Conservation (phyloP, 176 grass and related monocot species). For the Triticum urartu region DNA sequence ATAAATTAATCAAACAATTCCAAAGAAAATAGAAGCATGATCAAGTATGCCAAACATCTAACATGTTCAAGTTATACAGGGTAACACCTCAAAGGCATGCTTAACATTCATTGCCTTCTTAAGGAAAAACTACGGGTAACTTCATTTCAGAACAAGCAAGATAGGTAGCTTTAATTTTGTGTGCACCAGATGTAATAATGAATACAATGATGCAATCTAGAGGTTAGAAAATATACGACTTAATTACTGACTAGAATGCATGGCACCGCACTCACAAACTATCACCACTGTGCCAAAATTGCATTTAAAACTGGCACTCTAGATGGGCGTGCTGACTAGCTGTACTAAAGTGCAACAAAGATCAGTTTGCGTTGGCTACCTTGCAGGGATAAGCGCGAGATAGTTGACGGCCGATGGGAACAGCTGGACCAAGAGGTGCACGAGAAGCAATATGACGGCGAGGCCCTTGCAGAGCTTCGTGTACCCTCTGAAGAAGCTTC, state of each 20-base stretch:
- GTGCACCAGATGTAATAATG: not conserved
- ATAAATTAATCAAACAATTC: conserved; percentile 3
- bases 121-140: not conserved
- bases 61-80: not conserved
- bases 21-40: not conserved
- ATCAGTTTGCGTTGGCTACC: conserved; percentile 38
- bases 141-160: not conserved
- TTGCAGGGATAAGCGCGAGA: conserved; percentile 85
- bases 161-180: not conserved
- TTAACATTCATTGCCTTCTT: not conserved
- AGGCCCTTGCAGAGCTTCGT: conserved; percentile 95
- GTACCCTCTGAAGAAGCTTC: conserved; percentile 80
- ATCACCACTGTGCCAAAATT: not conserved
- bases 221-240: not conserved
- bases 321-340: not conserved
- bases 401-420: conserved; percentile 69
- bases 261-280: not conserved
- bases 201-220: conserved; percentile 4
- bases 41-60: not conserved
- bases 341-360: not conserved
- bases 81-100: not conserved
- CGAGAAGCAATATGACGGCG: conserved; percentile 61
- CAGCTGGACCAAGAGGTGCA: conserved; percentile 70
- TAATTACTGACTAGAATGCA: not conserved
- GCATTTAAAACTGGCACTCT: not conserved